Conservation (phyloP, 1,284 basidiomycete species). For the Ganoderma leucocontextum region DNA sequence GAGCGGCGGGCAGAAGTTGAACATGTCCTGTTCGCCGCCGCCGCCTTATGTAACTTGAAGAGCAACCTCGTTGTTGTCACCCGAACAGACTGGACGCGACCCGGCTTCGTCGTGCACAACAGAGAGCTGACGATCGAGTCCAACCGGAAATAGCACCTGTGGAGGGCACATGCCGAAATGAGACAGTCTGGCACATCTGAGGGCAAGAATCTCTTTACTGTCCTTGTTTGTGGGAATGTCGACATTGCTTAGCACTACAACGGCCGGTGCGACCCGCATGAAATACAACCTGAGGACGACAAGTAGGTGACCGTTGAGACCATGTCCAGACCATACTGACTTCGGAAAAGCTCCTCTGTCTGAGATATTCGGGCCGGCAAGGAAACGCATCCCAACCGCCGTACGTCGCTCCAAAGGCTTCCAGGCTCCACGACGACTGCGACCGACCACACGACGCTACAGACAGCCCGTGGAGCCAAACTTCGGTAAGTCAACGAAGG, state of each 20-base stretch:
- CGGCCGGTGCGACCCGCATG: not conserved
- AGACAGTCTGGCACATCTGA: not conserved
- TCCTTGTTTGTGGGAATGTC: not conserved
- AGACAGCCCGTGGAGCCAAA: not conserved
- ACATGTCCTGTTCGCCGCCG: not conserved
- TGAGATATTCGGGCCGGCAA: not conserved
- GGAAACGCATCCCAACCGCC: not conserved
- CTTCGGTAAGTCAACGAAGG: not conserved
- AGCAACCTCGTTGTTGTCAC: slow-evolving; percentile 3
- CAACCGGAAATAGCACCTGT: not conserved
- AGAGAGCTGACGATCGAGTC: not conserved
- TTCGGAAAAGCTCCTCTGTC: not conserved
- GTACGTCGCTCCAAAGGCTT: not conserved
- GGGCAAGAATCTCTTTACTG: not conserved
- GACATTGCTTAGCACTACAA: not conserved
- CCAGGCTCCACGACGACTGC: not conserved
- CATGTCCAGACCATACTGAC: not conserved
- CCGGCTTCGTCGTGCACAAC: not conserved
- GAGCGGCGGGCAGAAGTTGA: not conserved
- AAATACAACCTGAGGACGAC: not conserved
- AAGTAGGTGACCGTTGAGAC: not conserved
- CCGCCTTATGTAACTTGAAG: slow-evolving; percentile 9
- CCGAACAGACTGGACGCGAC: slow-evolving; percentile 1
- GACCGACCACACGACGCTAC: not conserved
- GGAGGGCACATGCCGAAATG: not conserved